Evolutionary conservation across 371 early-diverging fungal genomes (phyloP).

Genomic region (Coemansia sp.): DNA sequence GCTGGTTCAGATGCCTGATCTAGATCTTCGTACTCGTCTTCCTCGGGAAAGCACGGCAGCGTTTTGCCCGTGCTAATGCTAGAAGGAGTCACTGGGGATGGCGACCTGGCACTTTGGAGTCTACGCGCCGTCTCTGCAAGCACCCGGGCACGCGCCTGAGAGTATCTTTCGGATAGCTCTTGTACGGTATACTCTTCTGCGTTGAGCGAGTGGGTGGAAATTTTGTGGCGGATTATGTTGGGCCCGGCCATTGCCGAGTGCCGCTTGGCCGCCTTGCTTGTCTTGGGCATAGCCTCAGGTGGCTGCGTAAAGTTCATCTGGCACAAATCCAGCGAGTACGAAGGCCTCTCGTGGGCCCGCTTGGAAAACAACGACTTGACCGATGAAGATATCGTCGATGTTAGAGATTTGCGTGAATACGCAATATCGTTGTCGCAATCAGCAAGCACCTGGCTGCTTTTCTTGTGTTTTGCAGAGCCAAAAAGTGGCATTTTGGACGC

Average conservation of each 20-base stretch:
- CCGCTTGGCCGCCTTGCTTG: background rate
- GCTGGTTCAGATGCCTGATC: background rate
- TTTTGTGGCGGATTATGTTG: background rate
- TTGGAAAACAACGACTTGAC: conserved; percentile 39
- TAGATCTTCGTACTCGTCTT: conserved; percentile 20
- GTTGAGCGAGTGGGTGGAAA: conserved; percentile 5
- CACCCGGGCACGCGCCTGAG: conserved; percentile 32
- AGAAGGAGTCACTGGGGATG: conserved; percentile 34
- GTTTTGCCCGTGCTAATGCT: conserved; percentile 42
- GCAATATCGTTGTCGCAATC: conserved; percentile 1
- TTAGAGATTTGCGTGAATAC: conserved; percentile 22
- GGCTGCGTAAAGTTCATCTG: background rate
- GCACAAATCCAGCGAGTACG: background rate
- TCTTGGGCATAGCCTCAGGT: background rate
- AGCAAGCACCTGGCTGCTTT: conserved; percentile 11
- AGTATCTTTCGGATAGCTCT: conserved; percentile 20
- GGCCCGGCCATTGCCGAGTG: background rate
- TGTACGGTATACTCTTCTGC: background rate
- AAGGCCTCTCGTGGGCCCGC: background rate
- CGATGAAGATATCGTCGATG: conserved; percentile 22
- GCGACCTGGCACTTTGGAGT: conserved; percentile 23
- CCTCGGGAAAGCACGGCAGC: conserved; percentile 41
- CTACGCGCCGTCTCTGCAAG: conserved; percentile 40
- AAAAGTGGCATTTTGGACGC: conserved; percentile 29
- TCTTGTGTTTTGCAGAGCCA: conserved; percentile 19